Percentiles rank a stretch among this genome's conserved stretches.
Conservation (phyloP, 202 grass and related monocot species). For the Zoysia matrella region DNA sequence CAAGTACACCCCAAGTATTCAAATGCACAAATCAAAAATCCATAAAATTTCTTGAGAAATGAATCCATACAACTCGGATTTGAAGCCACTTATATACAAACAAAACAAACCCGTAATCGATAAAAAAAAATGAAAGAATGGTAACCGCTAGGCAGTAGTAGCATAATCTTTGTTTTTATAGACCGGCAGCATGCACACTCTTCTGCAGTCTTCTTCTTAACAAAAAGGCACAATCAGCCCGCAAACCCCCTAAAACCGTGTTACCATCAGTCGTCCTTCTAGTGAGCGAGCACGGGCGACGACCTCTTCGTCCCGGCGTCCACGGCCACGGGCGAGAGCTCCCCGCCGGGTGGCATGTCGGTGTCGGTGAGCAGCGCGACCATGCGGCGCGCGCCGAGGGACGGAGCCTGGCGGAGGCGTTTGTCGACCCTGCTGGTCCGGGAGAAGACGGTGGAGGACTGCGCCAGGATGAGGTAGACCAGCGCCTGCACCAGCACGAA, state of each 20-base stretch:
- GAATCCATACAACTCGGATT: not conserved
- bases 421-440: constrained; percentile 33
- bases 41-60: too few species aligned
- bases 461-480: constrained; percentile 81
- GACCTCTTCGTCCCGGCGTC: not conserved
- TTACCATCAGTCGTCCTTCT: constrained; percentile 37
- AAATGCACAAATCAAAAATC: not conserved
- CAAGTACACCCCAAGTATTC: not conserved
- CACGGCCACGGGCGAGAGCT: constrained; percentile 50
- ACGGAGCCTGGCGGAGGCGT: constrained; percentile 30
- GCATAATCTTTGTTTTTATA: too few species aligned
- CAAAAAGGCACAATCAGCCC: too few species aligned
- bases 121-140: constrained; percentile 33
- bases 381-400: constrained; percentile 58
- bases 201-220: not conserved
- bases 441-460: constrained; percentile 77
- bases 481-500: constrained; percentile 83
- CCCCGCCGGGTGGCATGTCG: constrained; percentile 45
- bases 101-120: not conserved
- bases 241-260: not conserved
- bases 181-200: too few species aligned
- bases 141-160: not conserved
- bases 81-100: not conserved
- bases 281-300: not conserved
- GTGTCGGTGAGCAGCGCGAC: constrained; percentile 56